These are phyloP conservation scores for Luffa aegyptiaca DNA, from an alignment of 306 rosid species.

Conservation along the genomic window DNA sequence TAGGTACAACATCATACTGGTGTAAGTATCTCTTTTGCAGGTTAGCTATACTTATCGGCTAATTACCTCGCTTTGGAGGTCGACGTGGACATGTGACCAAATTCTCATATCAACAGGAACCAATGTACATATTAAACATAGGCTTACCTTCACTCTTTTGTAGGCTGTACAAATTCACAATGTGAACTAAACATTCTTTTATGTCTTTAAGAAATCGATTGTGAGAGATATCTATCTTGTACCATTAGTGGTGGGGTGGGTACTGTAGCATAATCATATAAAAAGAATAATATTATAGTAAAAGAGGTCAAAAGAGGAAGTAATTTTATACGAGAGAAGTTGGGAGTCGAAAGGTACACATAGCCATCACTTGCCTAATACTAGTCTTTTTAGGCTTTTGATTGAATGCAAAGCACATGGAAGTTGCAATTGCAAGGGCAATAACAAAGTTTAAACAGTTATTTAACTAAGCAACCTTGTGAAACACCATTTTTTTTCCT, in stretches of 20 bases:
- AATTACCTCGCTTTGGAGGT: too few species aligned
- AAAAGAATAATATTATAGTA: neutral
- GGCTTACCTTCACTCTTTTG: neutral
- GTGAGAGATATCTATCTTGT: neutral
- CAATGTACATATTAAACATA: neutral
- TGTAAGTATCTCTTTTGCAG: too few species aligned
- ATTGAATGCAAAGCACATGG: neutral
- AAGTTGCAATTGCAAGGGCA: neutral
- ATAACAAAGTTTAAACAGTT: neutral
- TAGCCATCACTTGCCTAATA: neutral
- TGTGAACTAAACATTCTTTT: neutral
- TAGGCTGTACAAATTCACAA: neutral
- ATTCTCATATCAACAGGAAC: too few species aligned
- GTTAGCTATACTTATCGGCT: too few species aligned
- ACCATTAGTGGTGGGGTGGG: neutral
- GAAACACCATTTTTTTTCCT: neutral
- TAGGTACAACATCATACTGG: too few species aligned
- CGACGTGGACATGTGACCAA: too few species aligned
- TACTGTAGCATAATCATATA: neutral
- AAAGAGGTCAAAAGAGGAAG: neutral
- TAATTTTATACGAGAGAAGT: neutral
- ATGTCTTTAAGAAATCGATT: neutral
- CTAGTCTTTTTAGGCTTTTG: neutral
- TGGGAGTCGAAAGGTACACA: neutral
- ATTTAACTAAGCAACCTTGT: neutral